Percentiles rank a stretch among this genome's conserved stretches.
Evolutionary conservation across 305 asterid genomes (phyloP).

Genomic region (Rubia occidens): DNA sequence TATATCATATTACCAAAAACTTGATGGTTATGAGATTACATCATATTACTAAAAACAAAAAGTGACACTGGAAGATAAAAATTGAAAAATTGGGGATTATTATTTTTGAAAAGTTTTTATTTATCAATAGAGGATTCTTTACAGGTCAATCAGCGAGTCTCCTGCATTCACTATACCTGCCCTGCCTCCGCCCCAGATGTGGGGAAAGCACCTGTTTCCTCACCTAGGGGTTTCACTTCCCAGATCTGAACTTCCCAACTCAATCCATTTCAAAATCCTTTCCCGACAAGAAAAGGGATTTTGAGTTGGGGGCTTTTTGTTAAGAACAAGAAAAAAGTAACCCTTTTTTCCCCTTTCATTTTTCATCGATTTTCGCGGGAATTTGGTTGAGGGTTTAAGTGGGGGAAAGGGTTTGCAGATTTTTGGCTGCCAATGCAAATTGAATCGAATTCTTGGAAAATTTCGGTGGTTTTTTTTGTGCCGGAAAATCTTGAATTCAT

Average conservation of each 20-base stretch:
- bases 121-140: not conserved
- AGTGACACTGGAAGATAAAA: no score
- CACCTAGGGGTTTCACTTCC: constrained; percentile 16
- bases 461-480: constrained; percentile 36
- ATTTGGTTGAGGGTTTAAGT: not conserved
- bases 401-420: constrained; percentile 3
- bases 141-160: constrained; percentile 2
- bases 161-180: not conserved
- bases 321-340: not conserved
- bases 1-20: no score
- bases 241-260: constrained; percentile 18
- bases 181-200: constrained; percentile 22
- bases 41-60: no score
- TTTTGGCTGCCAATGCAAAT: constrained; percentile 37
- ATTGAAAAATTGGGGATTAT: no score
- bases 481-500: constrained; percentile 28
- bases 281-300: not conserved
- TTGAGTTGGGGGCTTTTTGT: not conserved
- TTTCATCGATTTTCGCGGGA: not conserved
- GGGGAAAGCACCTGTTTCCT: constrained; percentile 17
- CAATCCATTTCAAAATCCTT: not conserved
- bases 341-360: not conserved
- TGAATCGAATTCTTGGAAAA: constrained; percentile 17
- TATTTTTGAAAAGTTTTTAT: no score
- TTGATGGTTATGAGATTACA: no score